Conservation (phyloP, 805 yeast species). For the Soucietia sequanensis region DNA sequence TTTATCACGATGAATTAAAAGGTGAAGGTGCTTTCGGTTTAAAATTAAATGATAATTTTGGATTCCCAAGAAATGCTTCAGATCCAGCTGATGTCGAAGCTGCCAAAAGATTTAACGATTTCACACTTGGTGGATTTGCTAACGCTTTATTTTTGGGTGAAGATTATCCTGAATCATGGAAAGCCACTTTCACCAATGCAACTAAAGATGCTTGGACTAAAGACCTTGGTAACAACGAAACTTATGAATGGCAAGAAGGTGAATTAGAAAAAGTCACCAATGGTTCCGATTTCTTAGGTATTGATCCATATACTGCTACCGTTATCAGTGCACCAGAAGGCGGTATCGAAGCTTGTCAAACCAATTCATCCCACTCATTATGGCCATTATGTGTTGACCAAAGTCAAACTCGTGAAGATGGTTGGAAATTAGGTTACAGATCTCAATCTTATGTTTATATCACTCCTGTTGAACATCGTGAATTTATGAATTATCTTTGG, state of each 20-base stretch:
- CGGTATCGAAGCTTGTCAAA: slow-evolving; percentile 22
- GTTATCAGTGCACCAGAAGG: slow-evolving; percentile 17
- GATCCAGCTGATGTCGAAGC: slow-evolving; percentile 22
- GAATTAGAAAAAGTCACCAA: slow-evolving; percentile 21
- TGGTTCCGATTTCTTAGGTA: slow-evolving; percentile 30
- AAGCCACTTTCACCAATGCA: slow-evolving; percentile 14
- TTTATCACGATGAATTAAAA: slow-evolving; percentile 21
- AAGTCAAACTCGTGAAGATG: slow-evolving; percentile 10
- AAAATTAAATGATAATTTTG: slow-evolving; percentile 25
- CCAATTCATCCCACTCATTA: slow-evolving; percentile 13
- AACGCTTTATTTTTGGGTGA: slow-evolving; percentile 29
- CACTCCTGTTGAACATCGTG: slow-evolving; percentile 22
- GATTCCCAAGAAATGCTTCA: slow-evolving; percentile 21
- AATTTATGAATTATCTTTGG: slow-evolving; percentile 23
- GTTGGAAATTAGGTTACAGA: slow-evolving; percentile 21
- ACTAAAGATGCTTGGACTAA: slow-evolving; percentile 18
- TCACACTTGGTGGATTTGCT: slow-evolving; percentile 22
- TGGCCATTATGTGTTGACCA: slow-evolving; percentile 26
- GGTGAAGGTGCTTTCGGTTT: slow-evolving; percentile 23
- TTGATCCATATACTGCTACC: slow-evolving; percentile 27
- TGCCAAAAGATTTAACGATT: slow-evolving; percentile 21
- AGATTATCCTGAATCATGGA: slow-evolving; percentile 24
- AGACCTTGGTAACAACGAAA: too few species aligned
- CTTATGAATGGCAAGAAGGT: too few species aligned
- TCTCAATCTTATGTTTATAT: slow-evolving; percentile 20